Evolutionary conservation across 2,329 filamentous ascomycete species (phyloP).

Genomic region (Penicillium occitanis): DNA sequence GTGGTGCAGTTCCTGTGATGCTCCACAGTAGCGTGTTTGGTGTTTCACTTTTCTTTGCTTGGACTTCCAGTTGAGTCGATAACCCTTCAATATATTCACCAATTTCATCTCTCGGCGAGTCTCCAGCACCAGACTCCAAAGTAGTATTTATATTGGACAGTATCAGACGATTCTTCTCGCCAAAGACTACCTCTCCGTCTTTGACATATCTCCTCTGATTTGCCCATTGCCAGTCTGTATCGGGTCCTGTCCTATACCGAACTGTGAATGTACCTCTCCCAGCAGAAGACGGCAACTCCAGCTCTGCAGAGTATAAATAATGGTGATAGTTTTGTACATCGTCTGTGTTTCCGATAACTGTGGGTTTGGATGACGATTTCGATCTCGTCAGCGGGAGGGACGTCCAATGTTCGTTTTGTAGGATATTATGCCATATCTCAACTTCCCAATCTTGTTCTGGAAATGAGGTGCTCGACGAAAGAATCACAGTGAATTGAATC

Average conservation of each 20-base stretch:
- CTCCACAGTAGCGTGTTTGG: constrained; percentile 43
- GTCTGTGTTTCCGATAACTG: constrained; percentile 28
- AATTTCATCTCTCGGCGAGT: constrained; percentile 27
- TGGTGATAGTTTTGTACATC: constrained; percentile 31
- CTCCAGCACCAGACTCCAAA: constrained; percentile 7
- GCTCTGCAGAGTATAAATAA: constrained; percentile 36
- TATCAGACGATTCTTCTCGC: constrained; percentile 27
- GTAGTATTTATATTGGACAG: not conserved
- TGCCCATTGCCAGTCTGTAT: constrained; percentile 47
- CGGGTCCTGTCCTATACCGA: constrained; percentile 41
- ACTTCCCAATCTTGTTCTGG: constrained; percentile 66
- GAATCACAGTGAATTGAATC: constrained; percentile 65
- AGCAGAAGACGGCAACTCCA: constrained; percentile 31
- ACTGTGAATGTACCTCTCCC: constrained; percentile 44
- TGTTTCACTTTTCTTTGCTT: constrained; percentile 41
- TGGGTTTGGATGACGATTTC: constrained; percentile 29
- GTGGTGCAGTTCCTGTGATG: constrained; percentile 58
- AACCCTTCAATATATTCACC: constrained; percentile 38
- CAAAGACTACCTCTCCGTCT: constrained; percentile 46
- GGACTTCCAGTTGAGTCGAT: constrained; percentile 34
- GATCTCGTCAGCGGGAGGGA: constrained; percentile 56
- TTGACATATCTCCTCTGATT: constrained; percentile 41
- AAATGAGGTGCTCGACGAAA: constrained; percentile 62
- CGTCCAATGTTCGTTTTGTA: constrained; percentile 55
- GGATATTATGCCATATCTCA: constrained; percentile 70